A percentile compares a stretch with the other conserved stretches of the same genome.
These are phyloP conservation scores for Cylindrodendrum hubeiense DNA, from an alignment of 2,329 filamentous ascomycete genomes.

Conservation along the genomic window DNA sequence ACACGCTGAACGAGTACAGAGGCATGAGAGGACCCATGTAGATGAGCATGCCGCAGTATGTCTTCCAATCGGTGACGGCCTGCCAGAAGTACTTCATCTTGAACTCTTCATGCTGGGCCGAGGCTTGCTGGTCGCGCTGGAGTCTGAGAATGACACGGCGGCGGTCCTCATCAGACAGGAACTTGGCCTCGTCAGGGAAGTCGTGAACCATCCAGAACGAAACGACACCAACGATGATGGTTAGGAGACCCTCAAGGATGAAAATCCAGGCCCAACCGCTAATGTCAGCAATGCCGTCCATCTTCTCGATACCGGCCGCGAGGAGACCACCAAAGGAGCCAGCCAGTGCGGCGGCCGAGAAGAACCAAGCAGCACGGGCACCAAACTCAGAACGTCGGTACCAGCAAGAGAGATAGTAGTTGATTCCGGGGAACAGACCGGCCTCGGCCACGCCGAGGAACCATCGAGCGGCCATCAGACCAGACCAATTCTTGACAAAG, in stretches of 20 bases:
- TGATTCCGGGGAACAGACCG: conserved; percentile 81
- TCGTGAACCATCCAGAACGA: conserved; percentile 87
- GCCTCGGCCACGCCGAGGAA: conserved; percentile 82
- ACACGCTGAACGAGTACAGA: conserved; percentile 81
- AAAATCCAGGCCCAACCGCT: conserved; percentile 76
- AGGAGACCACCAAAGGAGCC: conserved; percentile 83
- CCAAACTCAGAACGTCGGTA: conserved; percentile 85
- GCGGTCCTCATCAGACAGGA: conserved; percentile 78
- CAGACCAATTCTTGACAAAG: conserved; percentile 72
- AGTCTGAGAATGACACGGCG: conserved; percentile 79
- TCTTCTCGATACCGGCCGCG: conserved; percentile 77
- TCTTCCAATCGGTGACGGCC: conserved; percentile 86
- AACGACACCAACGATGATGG: conserved; percentile 74
- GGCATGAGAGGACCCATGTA: conserved; percentile 83
- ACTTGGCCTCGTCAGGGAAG: conserved; percentile 82
- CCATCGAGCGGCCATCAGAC: conserved; percentile 75
- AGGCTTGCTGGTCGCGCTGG: conserved; percentile 77
- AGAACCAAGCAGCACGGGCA: conserved; percentile 84
- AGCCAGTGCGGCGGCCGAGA: conserved; percentile 83
- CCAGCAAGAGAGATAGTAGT: conserved; percentile 88
- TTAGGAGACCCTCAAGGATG: conserved; percentile 77
- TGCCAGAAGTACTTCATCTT: conserved; percentile 79
- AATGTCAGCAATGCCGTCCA: conserved; percentile 72
- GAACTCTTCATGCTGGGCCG: conserved; percentile 82
- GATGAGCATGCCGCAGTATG: conserved; percentile 78